A percentile compares a stretch with the other conserved stretches of the same genome.
Evolutionary conservation across 331 rosid genomes (phyloP).

Genomic region (Saraca asoca): DNA sequence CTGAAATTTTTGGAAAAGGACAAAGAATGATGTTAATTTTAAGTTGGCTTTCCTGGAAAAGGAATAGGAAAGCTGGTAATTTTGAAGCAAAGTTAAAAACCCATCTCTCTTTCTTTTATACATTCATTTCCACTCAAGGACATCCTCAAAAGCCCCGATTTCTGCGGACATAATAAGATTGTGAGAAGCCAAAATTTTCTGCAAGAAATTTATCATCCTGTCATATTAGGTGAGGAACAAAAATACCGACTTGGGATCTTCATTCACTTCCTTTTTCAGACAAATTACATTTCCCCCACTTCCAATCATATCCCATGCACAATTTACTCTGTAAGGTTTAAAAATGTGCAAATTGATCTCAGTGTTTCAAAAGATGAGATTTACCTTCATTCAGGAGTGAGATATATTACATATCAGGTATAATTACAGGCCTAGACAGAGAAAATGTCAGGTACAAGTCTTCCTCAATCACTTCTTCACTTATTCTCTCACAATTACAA

Average conservation of each 20-base stretch:
- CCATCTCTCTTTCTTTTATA: slow-evolving; percentile 33
- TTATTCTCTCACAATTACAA: too few species aligned
- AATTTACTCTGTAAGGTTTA: too few species aligned
- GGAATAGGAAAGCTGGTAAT: slow-evolving; percentile 41
- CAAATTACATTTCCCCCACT: slow-evolving; percentile 1
- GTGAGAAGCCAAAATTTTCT: neutral
- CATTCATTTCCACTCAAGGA: slow-evolving; percentile 30
- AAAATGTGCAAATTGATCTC: too few species aligned
- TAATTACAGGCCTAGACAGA: too few species aligned
- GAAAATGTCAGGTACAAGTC: too few species aligned
- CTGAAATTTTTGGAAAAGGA: too few species aligned
- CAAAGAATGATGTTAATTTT: too few species aligned
- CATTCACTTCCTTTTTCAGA: neutral
- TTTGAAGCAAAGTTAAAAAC: slow-evolving; percentile 41
- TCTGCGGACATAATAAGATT: slow-evolving; percentile 24
- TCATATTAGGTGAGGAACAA: slow-evolving; percentile 16
- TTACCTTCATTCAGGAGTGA: too few species aligned
- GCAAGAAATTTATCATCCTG: slow-evolving; percentile 2
- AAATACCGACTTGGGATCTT: slow-evolving; percentile 10
- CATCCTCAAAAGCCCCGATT: slow-evolving; percentile 33
- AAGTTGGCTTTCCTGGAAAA: slow-evolving; percentile 53
- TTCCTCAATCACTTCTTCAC: too few species aligned
- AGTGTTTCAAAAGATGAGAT: too few species aligned
- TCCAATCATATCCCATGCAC: neutral
- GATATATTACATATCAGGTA: too few species aligned